Conservation (phyloP, 164 flowering plant genomes). For the Stephania cephalantha region DNA sequence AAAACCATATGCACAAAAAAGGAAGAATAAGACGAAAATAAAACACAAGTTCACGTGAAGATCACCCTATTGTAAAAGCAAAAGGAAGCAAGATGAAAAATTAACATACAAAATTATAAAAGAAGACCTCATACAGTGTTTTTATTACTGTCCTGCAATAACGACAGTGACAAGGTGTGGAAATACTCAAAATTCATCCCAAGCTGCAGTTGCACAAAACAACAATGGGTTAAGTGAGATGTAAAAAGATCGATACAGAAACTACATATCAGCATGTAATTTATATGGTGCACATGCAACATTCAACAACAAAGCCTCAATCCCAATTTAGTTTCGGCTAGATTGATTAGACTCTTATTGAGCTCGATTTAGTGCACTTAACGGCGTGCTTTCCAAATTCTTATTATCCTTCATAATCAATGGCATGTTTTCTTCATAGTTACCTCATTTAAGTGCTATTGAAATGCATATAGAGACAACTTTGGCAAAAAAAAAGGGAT, state of each 20-base stretch:
- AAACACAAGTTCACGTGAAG: not conserved
- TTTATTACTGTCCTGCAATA: constrained; percentile 27
- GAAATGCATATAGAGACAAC: not conserved
- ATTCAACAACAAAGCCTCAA: not conserved
- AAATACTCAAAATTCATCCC: constrained; percentile 73
- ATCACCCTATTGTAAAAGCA: constrained; percentile 8
- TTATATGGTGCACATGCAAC: not conserved
- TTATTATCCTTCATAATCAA: no score
- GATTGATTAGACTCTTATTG: no score
- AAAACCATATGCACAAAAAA: constrained; percentile 11
- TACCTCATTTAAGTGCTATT: not conserved
- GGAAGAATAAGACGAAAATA: not conserved
- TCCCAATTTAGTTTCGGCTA: no score
- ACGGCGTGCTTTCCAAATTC: not conserved
- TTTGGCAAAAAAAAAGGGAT: no score
- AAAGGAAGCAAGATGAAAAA: constrained; percentile 4
- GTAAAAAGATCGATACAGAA: not conserved
- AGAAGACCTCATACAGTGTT: constrained; percentile 47
- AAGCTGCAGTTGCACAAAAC: constrained; percentile 47
- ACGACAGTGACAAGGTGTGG: constrained; percentile 67
- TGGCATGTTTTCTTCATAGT: not conserved
- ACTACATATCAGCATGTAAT: not conserved
- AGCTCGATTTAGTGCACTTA: not conserved
- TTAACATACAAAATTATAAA: constrained; percentile 12
- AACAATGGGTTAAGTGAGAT: not conserved